phyloP scores from a whole-genome alignment of 495 filamentous ascomycete species.

The Daldinia caldariorum region DNA sequence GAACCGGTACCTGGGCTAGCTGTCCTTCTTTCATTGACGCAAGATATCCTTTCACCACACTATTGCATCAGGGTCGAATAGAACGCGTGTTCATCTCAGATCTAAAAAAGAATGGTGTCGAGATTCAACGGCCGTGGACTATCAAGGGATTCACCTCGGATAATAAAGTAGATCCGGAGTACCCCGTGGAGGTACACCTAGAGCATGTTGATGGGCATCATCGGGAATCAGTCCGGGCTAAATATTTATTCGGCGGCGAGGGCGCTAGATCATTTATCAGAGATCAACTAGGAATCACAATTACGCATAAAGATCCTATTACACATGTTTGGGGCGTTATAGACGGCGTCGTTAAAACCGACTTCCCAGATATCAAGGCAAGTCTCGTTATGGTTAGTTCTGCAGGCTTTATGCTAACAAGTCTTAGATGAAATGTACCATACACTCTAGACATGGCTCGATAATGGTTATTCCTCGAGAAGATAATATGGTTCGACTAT shows the following conservation, averaged over 20 bases:
- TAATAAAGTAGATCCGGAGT: slow-evolving; percentile 65
- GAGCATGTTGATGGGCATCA: slow-evolving; percentile 78
- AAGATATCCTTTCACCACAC: slow-evolving; percentile 77
- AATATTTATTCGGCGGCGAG: slow-evolving; percentile 70
- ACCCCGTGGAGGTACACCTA: slow-evolving; percentile 71
- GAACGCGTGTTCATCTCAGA: slow-evolving; percentile 77
- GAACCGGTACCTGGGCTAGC: slow-evolving; percentile 74
- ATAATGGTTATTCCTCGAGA: slow-evolving; percentile 82
- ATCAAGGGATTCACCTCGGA: slow-evolving; percentile 71
- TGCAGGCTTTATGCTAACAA: slow-evolving; percentile 38
- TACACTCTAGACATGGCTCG: slow-evolving; percentile 73
- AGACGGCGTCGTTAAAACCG: slow-evolving; percentile 77
- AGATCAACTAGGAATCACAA: slow-evolving; percentile 68
- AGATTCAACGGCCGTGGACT: slow-evolving; percentile 68
- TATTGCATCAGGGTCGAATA: slow-evolving; percentile 79
- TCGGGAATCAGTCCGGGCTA: slow-evolving; percentile 63
- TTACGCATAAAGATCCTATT: slow-evolving; percentile 70
- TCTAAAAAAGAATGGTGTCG: slow-evolving; percentile 65
- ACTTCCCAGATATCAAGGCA: slow-evolving; percentile 78
- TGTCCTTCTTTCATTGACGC: slow-evolving; percentile 80
- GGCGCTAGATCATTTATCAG: slow-evolving; percentile 68
- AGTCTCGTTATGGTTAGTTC: slow-evolving; percentile 10
- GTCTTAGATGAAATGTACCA: slow-evolving; percentile 86
- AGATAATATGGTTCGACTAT: slow-evolving; percentile 76
- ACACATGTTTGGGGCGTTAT: slow-evolving; percentile 80